Conservation (phyloP, 371 early-diverging fungal species). For the Zychaea mexicana region DNA sequence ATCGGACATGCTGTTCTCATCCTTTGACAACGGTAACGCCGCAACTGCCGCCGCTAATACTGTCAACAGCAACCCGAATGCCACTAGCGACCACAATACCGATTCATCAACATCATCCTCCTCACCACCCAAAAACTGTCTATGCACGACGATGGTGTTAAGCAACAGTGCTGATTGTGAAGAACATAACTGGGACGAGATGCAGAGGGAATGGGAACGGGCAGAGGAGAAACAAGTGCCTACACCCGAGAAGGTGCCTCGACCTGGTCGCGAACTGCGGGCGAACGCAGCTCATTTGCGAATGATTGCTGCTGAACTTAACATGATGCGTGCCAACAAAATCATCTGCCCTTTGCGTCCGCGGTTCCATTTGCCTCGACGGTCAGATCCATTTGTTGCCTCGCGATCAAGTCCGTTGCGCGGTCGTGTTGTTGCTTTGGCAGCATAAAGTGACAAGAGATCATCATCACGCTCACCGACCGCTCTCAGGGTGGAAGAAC, state of each 20-base stretch:
- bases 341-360: slow-evolving; percentile 51
- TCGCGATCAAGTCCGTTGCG: neutral
- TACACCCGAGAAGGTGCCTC: slow-evolving; percentile 10
- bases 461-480: too few relatives aligned
- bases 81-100: neutral
- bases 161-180: neutral
- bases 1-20: slow-evolving; percentile 14
- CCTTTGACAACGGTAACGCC: neutral
- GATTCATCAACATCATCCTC: neutral
- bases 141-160: neutral
- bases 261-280: slow-evolving; percentile 35
- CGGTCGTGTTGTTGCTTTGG: neutral
- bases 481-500: too few relatives aligned
- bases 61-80: neutral
- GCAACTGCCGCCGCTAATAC: neutral
- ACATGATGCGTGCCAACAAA: slow-evolving; percentile 57
- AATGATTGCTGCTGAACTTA: slow-evolving; percentile 55
- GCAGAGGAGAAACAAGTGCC: neutral
- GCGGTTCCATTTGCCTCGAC: slow-evolving; percentile 40
- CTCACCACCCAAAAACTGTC: neutral
- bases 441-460: neutral
- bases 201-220: slow-evolving; percentile 1
- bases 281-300: slow-evolving; percentile 50
- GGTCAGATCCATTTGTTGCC: slow-evolving; percentile 25
- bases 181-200: neutral